These are phyloP conservation scores for Boechera retrofracta DNA, from an alignment of 345 rosid species.

Conservation along the genomic window DNA sequence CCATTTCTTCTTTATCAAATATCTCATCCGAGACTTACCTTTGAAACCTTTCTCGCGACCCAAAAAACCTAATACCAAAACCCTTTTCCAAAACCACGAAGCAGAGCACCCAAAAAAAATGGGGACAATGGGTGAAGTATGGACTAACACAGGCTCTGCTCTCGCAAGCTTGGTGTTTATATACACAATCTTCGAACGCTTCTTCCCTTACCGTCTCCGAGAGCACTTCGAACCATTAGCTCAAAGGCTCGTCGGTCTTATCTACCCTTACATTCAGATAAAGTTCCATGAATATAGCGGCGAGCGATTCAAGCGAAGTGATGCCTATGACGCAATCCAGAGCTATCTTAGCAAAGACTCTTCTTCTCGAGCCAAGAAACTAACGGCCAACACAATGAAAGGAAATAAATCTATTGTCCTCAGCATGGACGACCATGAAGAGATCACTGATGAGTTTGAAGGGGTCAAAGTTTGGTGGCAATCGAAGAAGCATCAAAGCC, in stretches of 20 bases:
- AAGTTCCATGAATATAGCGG: constrained; percentile 50
- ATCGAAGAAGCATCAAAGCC: constrained; percentile 24
- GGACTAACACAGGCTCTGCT: constrained; percentile 36
- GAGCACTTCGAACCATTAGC: constrained; percentile 23
- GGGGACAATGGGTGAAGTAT: constrained; percentile 18
- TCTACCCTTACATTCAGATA: constrained; percentile 51
- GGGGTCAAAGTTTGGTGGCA: constrained; percentile 56
- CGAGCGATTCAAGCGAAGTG: constrained; percentile 39
- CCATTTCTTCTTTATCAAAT: constrained; percentile 1
- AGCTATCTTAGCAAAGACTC: constrained; percentile 51
- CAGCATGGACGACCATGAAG: constrained; percentile 53
- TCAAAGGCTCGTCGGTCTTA: constrained; percentile 18
- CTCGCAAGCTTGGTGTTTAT: constrained; percentile 38
- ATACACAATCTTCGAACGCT: constrained; percentile 38
- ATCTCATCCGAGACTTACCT: not conserved
- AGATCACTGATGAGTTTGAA: constrained; percentile 50
- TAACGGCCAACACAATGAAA: constrained; percentile 48
- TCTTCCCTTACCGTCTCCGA: constrained; percentile 42
- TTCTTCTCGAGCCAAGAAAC: constrained; percentile 50
- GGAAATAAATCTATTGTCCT: constrained; percentile 50
- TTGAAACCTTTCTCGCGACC: not conserved
- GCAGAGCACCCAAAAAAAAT: not conserved
- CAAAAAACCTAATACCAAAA: not conserved
- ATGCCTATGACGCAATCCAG: constrained; percentile 46
- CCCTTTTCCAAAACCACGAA: not conserved